Conservation (phyloP, 306 rosid genomes). For the Abrus precatorius region DNA sequence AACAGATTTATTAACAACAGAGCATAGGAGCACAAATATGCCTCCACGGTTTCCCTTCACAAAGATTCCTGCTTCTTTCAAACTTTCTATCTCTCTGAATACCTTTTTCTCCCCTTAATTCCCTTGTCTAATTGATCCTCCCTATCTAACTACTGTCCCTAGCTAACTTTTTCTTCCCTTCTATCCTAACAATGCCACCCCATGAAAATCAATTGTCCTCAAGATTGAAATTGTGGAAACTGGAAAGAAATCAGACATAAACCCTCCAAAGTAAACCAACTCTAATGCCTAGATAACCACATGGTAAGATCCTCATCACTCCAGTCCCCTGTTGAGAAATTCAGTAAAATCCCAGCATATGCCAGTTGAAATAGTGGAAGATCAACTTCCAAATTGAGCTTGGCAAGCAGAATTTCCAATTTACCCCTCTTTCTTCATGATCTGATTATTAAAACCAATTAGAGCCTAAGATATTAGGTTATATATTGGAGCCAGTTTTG, state of each 20-base stretch:
- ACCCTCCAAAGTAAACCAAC: not conserved
- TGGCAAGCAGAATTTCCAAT: no score
- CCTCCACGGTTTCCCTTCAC: not conserved
- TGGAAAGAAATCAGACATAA: not conserved
- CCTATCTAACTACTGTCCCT: not conserved
- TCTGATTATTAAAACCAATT: no score
- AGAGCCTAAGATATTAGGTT: no score
- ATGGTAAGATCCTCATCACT: not conserved
- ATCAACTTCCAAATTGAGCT: no score
- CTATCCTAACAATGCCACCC: not conserved
- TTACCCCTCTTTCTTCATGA: no score
- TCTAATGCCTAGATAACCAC: not conserved
- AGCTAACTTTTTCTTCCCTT: not conserved
- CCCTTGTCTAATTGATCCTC: not conserved
- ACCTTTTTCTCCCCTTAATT: not conserved
- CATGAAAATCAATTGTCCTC: not conserved
- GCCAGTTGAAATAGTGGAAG: no score
- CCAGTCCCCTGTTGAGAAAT: no score
- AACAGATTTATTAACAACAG: not conserved
- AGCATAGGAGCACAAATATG: not conserved
- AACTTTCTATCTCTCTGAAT: not conserved
- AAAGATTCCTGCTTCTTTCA: not conserved
- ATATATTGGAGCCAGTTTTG: no score
- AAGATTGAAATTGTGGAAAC: not conserved
- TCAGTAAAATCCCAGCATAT: no score